Conservation (phyloP, 306 rosid species). For the Hylodesmum podocarpum region DNA sequence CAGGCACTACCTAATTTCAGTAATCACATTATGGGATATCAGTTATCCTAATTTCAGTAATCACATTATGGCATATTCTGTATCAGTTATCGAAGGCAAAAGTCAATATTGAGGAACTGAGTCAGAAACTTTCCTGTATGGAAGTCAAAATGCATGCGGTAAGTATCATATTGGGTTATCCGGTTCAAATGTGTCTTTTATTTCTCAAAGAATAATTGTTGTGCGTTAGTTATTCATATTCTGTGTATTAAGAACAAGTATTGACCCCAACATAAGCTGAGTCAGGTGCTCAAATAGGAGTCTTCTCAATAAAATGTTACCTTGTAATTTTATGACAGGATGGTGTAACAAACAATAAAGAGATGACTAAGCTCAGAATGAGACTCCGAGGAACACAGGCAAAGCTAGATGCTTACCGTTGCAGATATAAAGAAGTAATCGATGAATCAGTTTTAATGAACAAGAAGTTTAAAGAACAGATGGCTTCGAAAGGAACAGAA, state of each 20-base stretch:
- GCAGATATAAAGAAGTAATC: slow-evolving; percentile 51
- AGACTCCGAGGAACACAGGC: slow-evolving; percentile 74
- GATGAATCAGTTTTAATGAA: slow-evolving; percentile 54
- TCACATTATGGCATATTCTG: not conserved
- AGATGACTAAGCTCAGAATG: slow-evolving; percentile 56
- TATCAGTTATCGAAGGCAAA: slow-evolving; percentile 55
- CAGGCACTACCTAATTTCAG: not conserved
- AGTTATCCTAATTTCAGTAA: slow-evolving; percentile 34
- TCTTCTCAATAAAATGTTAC: not conserved
- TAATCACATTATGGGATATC: slow-evolving; percentile 19
- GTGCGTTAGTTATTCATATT: not conserved
- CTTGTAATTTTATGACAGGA: slow-evolving; percentile 43
- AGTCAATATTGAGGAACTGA: slow-evolving; percentile 58
- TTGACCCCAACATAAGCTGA: not conserved
- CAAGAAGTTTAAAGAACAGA: slow-evolving; percentile 52
- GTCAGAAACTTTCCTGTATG: slow-evolving; percentile 48
- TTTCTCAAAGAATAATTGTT: not conserved
- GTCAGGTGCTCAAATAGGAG: not conserved
- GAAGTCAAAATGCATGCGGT: slow-evolving; percentile 63
- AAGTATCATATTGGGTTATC: slow-evolving; percentile 33
- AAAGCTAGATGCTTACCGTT: slow-evolving; percentile 57
- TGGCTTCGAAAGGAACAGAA: slow-evolving; percentile 62
- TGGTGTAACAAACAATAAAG: slow-evolving; percentile 41
- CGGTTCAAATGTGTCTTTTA: not conserved
- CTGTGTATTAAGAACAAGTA: not conserved